phyloP scores from a whole-genome alignment of 2,329 filamentous ascomycete genomes.

The Xylaria sp. region DNA sequence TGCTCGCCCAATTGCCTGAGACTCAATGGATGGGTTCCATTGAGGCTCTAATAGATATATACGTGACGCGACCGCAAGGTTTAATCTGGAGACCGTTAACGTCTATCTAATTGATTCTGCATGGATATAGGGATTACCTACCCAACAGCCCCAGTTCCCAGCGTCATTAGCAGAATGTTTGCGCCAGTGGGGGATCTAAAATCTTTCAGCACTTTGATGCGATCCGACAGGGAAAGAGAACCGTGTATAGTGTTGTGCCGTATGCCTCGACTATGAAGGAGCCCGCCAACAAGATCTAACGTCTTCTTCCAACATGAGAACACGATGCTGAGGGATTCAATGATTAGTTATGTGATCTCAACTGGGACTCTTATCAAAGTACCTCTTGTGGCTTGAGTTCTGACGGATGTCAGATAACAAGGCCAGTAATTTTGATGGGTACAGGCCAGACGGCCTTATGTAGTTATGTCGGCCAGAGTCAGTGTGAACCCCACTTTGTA shows the following conservation, averaged over 20 bases:
- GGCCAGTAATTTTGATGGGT: conserved; percentile 18
- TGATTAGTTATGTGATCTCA: background rate
- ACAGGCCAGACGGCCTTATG: background rate
- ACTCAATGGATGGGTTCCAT: conserved; percentile 49
- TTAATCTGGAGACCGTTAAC: conserved; percentile 10
- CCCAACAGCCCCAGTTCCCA: conserved; percentile 50
- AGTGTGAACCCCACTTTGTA: background rate
- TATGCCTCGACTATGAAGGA: conserved; percentile 42
- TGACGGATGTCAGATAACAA: conserved; percentile 39
- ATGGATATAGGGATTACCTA: background rate
- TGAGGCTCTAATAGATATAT: conserved; percentile 49
- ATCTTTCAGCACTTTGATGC: conserved; percentile 14
- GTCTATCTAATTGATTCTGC: conserved; percentile 12
- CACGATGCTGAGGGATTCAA: conserved; percentile 44
- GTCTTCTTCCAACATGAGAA: conserved; percentile 53
- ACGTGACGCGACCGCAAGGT: conserved; percentile 42
- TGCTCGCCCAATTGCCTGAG: conserved; percentile 46
- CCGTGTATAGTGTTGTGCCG: conserved; percentile 47
- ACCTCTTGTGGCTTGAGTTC: conserved; percentile 39
- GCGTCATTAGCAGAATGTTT: conserved; percentile 48
- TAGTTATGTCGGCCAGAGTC: background rate
- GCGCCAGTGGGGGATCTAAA: conserved; percentile 4
- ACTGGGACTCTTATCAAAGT: background rate
- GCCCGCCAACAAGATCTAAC: conserved; percentile 44
- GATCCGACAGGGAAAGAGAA: conserved; percentile 38